These are phyloP conservation scores for Talaromyces sp. DNA, from an alignment of 2,329 filamentous ascomycete genomes.

Conservation along the genomic window DNA sequence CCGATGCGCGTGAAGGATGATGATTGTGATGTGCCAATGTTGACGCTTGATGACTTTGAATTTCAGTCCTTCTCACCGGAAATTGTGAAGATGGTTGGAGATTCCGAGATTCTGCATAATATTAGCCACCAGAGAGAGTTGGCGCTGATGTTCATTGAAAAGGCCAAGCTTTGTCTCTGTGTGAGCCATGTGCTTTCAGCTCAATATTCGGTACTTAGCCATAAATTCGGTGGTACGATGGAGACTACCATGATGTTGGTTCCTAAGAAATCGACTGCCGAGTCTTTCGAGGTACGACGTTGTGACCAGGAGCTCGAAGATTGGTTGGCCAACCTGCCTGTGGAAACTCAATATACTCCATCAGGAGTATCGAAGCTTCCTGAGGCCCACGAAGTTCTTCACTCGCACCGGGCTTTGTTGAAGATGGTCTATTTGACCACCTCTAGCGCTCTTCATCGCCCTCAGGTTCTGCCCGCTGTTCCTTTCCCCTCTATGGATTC, in stretches of 20 bases:
- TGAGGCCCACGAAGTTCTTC: constrained; percentile 52
- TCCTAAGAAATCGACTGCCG: constrained; percentile 83
- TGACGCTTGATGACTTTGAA: constrained; percentile 83
- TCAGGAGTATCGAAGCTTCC: constrained; percentile 61
- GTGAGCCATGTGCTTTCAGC: constrained; percentile 87
- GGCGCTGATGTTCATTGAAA: constrained; percentile 86
- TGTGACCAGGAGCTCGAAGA: constrained; percentile 78
- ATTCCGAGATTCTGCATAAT: constrained; percentile 73
- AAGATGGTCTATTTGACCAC: constrained; percentile 96
- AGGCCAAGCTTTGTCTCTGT: constrained; percentile 84
- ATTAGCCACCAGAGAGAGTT: constrained; percentile 73
- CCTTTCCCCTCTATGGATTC: constrained; percentile 60
- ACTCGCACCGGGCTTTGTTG: constrained; percentile 78
- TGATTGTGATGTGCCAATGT: constrained; percentile 91
- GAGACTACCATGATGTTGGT: constrained; percentile 86
- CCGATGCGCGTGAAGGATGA: constrained; percentile 91
- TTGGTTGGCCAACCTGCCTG: constrained; percentile 74
- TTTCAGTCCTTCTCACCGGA: constrained; percentile 68
- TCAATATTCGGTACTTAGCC: constrained; percentile 88
- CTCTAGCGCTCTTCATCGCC: constrained; percentile 84
- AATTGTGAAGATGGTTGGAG: constrained; percentile 67
- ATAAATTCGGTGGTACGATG: constrained; percentile 71
- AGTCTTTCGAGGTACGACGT: constrained; percentile 73
- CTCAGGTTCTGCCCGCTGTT: constrained; percentile 80
- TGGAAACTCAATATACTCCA: constrained; percentile 71